These are phyloP conservation scores for Epichloe coenophiala DNA, from an alignment of 2,329 filamentous ascomycete species.

Conservation along the genomic window DNA sequence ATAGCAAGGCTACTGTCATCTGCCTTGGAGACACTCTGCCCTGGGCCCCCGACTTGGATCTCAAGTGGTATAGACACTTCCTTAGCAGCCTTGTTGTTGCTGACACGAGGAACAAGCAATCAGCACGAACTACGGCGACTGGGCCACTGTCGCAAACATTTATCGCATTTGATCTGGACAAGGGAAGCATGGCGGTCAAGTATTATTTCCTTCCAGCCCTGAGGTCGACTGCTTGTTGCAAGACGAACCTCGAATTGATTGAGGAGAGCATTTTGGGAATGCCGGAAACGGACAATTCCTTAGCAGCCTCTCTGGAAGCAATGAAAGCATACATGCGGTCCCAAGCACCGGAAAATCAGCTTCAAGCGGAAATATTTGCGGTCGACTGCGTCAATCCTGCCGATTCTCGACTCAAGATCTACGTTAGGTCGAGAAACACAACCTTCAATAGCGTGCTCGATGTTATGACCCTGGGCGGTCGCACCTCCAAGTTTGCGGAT, in stretches of 20 bases:
- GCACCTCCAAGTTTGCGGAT: slow-evolving; percentile 1
- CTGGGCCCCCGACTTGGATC: background rate
- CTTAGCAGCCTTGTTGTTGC: background rate
- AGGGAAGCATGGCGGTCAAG: background rate
- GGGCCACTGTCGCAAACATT: background rate
- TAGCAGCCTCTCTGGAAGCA: slow-evolving; percentile 1
- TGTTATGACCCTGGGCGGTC: slow-evolving; percentile 12
- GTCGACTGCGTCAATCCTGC: slow-evolving; percentile 17
- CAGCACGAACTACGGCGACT: background rate
- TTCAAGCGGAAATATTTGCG: slow-evolving; percentile 16
- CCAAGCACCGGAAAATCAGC: background rate
- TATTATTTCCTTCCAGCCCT: background rate
- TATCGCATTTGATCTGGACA: background rate
- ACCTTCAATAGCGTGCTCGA: slow-evolving; percentile 16
- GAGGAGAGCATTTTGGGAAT: background rate
- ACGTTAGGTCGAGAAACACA: slow-evolving; percentile 18
- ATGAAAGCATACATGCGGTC: background rate
- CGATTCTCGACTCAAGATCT: slow-evolving; percentile 23
- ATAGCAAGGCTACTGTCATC: background rate
- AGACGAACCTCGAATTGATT: background rate
- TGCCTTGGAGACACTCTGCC: background rate
- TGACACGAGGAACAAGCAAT: background rate
- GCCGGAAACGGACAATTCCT: background rate
- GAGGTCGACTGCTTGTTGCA: background rate
- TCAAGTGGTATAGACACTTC: background rate